Evolutionary conservation across 768 basidiomycete species (phyloP).

Genomic region (Pholiota microspora): DNA sequence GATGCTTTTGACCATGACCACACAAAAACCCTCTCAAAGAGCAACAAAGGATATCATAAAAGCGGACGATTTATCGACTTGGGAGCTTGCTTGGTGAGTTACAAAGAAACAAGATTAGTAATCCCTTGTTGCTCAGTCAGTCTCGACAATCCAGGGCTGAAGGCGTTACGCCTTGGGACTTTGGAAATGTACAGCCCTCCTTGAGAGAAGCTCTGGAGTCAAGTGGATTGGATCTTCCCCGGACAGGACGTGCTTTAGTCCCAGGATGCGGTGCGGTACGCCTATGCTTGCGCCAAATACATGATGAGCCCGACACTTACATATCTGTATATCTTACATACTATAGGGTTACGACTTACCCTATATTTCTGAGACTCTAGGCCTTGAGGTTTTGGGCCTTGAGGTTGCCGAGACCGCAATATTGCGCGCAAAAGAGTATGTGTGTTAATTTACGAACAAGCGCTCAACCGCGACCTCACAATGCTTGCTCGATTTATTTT

Average conservation of each 20-base stretch:
- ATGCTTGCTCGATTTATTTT: too few species aligned
- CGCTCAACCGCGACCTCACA: too few species aligned
- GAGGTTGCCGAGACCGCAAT: constrained; percentile 61
- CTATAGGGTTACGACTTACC: constrained; percentile 61
- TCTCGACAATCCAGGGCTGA: constrained; percentile 8
- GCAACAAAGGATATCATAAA: constrained; percentile 19
- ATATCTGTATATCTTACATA: not conserved
- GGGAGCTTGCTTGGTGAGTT: constrained; percentile 28
- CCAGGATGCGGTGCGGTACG: constrained; percentile 50
- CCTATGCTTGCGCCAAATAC: not conserved
- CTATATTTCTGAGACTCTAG: constrained; percentile 48
- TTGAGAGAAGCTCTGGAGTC: constrained; percentile 50
- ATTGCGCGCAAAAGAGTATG: constrained; percentile 41
- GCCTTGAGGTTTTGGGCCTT: constrained; percentile 46
- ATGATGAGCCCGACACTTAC: not conserved
- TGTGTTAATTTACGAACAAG: not conserved
- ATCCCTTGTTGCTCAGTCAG: too few species aligned
- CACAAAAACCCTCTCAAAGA: not conserved
- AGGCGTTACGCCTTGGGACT: constrained; percentile 62
- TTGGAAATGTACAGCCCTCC: constrained; percentile 51
- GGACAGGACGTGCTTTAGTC: constrained; percentile 26
- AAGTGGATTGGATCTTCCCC: constrained; percentile 42
- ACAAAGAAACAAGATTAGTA: too few species aligned
- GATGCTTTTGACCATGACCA: not conserved
- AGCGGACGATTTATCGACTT: constrained; percentile 23